Evolutionary conservation across 2,329 filamentous ascomycete genomes (phyloP), one percentile per base, ranked within the genome.

Genomic region (Hypoxylon sp.): DNA sequence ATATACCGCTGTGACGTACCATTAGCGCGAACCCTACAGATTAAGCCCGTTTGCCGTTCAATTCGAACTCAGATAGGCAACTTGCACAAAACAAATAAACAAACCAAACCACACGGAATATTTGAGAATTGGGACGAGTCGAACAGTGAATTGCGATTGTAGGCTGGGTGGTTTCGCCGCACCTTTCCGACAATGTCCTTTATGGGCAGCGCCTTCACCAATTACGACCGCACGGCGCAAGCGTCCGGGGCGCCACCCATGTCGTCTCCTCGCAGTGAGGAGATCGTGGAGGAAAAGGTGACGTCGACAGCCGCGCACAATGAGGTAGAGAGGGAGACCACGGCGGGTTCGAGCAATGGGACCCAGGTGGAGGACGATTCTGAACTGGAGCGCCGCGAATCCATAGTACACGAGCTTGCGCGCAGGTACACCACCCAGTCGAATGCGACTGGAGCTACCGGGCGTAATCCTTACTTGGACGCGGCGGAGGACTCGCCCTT

Each of bases 341-440:
- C 66, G 12, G 56, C 68, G 1, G 72, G 69, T 7, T 74, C 64
- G 49, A 71, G 74, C 50, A 76, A 76, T 32, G 77, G 76, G 38
- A 75, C 75, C 20, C 78, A 78, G 8, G 77, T 76, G 14, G 78
- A 78, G 22, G 78, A 81, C 7, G 78, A 75, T 48, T 76, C 77
- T 11, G 84, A 86, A 74, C 78, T 84, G 77, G 78, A 79, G 54
- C 82, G 84, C 51, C 82, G 86, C 65, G 77, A 80, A 58, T 85
- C 82, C 7, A 76, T 84, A 24, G 85, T 88, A 18, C 84, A 87
- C 70, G 79, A 80, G n/a, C 79, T 88, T 3, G 86, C 86, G 1
- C 82, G 85, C 52, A 80, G 81, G 64, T 87, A 85, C 71, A 88
- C 86, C 2, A 78, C 78, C 32, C 80, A 82, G 61, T 87, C 83